Conservation (phyloP, 2,329 filamentous ascomycete genomes). For the Xylaria sp. region DNA sequence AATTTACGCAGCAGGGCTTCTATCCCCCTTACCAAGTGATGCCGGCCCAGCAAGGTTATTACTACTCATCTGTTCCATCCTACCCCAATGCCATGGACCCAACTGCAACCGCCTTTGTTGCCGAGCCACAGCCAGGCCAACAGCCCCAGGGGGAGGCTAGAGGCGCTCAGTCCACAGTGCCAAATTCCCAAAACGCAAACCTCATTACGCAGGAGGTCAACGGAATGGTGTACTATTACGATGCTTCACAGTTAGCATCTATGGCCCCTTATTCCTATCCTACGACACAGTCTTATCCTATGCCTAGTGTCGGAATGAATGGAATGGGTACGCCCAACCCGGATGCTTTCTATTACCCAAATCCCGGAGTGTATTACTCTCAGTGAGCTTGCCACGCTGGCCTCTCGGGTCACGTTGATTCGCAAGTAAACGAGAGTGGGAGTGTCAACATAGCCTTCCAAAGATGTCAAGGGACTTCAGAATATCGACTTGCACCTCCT, state of each 20-base stretch:
- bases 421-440: neutral
- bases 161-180: constrained; percentile 36
- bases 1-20: constrained; percentile 55
- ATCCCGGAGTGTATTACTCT: constrained; percentile 53
- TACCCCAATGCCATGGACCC: constrained; percentile 34
- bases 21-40: constrained; percentile 56
- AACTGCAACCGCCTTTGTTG: constrained; percentile 53
- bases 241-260: constrained; percentile 64
- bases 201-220: constrained; percentile 81
- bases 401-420: neutral
- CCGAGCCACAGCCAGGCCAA: constrained; percentile 43
- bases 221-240: constrained; percentile 94
- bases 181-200: constrained; percentile 50
- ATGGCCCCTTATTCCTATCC: constrained; percentile 44
- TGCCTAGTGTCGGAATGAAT: constrained; percentile 59
- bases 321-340: constrained; percentile 71
- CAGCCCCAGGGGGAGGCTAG: constrained; percentile 37
- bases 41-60: constrained; percentile 58
- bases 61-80: constrained; percentile 53
- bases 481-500: neutral
- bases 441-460: constrained; percentile 1
- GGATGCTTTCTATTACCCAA: constrained; percentile 65
- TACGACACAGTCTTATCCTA: constrained; percentile 47
- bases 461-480: neutral
- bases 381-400: constrained; percentile 39